Evolutionary conservation across 192 early-diverging fungal species (phyloP), one percentile per base, ranked within the genome.

Genomic region (Coemansia sp.): DNA sequence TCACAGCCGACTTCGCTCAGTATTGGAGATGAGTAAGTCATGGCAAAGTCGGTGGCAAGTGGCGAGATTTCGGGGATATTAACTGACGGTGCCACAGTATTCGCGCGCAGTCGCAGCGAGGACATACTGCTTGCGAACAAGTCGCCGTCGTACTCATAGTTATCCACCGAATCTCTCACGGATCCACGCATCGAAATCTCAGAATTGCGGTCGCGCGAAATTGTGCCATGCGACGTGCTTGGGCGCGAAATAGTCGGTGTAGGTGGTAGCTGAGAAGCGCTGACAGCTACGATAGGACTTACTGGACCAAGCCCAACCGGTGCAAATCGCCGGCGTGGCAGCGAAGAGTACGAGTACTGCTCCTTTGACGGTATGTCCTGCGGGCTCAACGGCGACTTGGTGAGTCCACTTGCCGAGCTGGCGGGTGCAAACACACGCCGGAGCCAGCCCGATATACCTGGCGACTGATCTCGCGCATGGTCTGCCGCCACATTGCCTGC

Each of bases 271-370:
- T 62, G 63, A 15, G 37, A 15, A 0, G 24, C 61, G 2, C 50
- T 30, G 13, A 43, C 22, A 4, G 44, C 63, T 1, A 61, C 37
- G 11, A 52, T n/a, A 41, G 62, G 55, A 47, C 63, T 62, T 34
- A n/a, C 32, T 11, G 69, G 37, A 2, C 67, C 63, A 8, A 52
- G 49, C 3, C 63, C 38, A 12, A 65, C 65, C 4, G 73, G 65
- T 8, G 67, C 67, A 18, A 65, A 59, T 18, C 73, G 56, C 43
- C 76, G 76, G 13, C 69, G 62, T 16, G 70, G 39, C 34, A 71
- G 63, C 32, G 69, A 30, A 6, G 78, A 59, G 61, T 81, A 81
- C 30, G 78, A 81, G 64, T 75, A 81, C 70, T 81, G 78, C 61
- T 71, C 70, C 73, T 80, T 80, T 29, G 61, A 69, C 16, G 71